Base-by-base conservation (phyloP, 768 basidiomycete genomes). In the Daedalea quercina region DNA sequence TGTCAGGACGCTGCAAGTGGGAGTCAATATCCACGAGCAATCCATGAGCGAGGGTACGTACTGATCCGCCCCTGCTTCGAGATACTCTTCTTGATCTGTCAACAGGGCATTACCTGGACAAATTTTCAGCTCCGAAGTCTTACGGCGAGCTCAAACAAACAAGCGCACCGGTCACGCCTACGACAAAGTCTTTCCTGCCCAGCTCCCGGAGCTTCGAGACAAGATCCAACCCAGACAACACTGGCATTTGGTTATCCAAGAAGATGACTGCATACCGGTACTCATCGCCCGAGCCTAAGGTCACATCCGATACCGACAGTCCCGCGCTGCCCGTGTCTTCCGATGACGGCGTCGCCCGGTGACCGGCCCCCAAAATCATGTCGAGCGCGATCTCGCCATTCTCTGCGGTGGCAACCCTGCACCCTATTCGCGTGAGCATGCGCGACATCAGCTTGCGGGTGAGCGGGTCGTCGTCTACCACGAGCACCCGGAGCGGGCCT, bases 381-480 rank as follows among this genome's bases (percentile, higher is more conserved):
- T 87, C 80, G 49, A 92, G 69, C 20, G 89, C 90, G 33, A 84
- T 65, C 62, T 85, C 79, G 6, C 92, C 92, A 61, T 94, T 91
- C 70, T 93, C 88, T 11, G 92, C 91, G 17, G 81, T 82, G 13
- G 79, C 73, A n/a, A 93, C 90, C 26, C 67, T 67, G 66, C 90
- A 92, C 1, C 91, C 90, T 1, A 93, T 72, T 33, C 90, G 76
- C n/a, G 79, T 78, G 41, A 94, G 72, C 66, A 90, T 79, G 22
- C 90, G 77, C 54, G 75, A 78, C 91, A 94, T 92, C 54, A 94
- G 70, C 47, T 78, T 82, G 47, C 91, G 78, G 48, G 92, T 93
- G 50, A 93, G 67, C 11, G 76, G 68, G 65, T 94, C 92, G 61
- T 94, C 89, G 59, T 92, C 90, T 0, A 92, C 90, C 2, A 92